A percentile compares a stretch with the other conserved stretches of the same genome.
phyloP scores from a whole-genome alignment of 768 basidiomycete species.

The Suillus subalutaceus region DNA sequence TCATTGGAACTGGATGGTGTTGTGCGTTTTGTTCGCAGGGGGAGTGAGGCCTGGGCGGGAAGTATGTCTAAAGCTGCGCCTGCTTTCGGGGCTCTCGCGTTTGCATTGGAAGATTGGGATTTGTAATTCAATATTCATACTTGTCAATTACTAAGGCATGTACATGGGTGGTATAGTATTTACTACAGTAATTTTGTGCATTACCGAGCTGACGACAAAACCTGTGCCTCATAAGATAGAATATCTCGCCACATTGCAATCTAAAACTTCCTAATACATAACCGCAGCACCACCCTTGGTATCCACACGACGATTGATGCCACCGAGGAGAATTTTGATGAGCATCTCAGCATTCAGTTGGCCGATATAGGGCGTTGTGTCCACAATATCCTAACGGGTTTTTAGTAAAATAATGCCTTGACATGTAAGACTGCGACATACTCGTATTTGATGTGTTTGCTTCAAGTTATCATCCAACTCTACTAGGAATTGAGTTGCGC shows the following conservation, averaged over 20 bases:
- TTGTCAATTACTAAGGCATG: background rate
- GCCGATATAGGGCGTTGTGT: constrained; percentile 59
- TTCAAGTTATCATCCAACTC: constrained; percentile 62
- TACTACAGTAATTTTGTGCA: background rate
- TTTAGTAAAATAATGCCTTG: background rate
- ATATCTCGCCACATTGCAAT: background rate
- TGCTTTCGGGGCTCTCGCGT: constrained; percentile 72
- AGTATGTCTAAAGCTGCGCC: constrained; percentile 61
- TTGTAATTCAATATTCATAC: constrained; percentile 16
- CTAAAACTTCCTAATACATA: constrained; percentile 15
- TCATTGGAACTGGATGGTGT: constrained; percentile 70
- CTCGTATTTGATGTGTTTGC: constrained; percentile 44
- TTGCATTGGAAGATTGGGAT: constrained; percentile 83
- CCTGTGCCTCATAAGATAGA: background rate
- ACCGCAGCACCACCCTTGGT: constrained; percentile 28
- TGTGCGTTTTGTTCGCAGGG: constrained; percentile 68
- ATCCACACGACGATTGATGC: constrained; percentile 61
- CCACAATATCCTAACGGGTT: constrained; percentile 62
- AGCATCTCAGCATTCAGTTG: constrained; percentile 49
- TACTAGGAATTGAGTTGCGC: constrained; percentile 47
- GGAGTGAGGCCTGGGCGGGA: constrained; percentile 69
- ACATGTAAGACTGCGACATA: constrained; percentile 25
- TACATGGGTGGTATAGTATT: background rate
- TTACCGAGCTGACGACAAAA: background rate
- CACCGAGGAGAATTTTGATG: constrained; percentile 67